Percentiles rank a stretch among this genome's conserved stretches.
phyloP scores from a whole-genome alignment of 495 filamentous ascomycete species.

The Bathelium albidoporum region DNA sequence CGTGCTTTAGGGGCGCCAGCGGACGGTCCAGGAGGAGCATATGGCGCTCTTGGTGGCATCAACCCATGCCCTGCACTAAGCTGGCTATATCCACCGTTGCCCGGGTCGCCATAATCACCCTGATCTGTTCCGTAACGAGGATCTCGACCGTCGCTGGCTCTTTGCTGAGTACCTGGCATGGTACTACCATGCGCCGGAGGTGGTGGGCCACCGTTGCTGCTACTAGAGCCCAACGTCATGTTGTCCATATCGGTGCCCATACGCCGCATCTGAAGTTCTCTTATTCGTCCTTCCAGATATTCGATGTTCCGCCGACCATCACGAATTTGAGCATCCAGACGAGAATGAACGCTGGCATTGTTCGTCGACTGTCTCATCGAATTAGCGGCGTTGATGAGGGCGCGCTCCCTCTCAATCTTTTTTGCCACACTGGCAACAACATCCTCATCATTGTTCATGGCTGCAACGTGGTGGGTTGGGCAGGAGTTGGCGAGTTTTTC shows the following conservation, averaged over 20 bases:
- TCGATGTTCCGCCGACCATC: constrained; percentile 86
- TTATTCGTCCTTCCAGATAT: constrained; percentile 84
- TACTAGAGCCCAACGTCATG: constrained; percentile 46
- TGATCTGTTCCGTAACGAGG: constrained; percentile 31
- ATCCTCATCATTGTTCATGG: constrained; percentile 58
- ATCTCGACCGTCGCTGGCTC: constrained; percentile 15
- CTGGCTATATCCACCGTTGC: constrained; percentile 46
- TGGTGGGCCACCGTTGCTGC: constrained; percentile 34
- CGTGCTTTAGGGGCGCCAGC: constrained; percentile 60
- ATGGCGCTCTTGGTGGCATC: constrained; percentile 79
- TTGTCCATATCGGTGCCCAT: constrained; percentile 54
- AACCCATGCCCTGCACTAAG: constrained; percentile 47
- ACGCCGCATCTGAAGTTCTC: constrained; percentile 73
- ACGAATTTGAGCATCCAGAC: constrained; percentile 83
- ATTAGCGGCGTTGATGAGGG: constrained; percentile 86
- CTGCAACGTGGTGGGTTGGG: neutral
- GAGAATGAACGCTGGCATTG: constrained; percentile 79
- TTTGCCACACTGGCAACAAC: constrained; percentile 77
- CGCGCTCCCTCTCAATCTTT: constrained; percentile 98
- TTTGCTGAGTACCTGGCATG: constrained; percentile 20
- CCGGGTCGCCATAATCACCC: constrained; percentile 44
- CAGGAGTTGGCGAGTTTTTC: neutral
- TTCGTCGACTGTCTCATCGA: constrained; percentile 90
- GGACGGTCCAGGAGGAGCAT: constrained; percentile 59
- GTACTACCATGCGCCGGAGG: constrained; percentile 36